Evolutionary conservation across 2,329 filamentous ascomycete species (phyloP).

Genomic region (Aspergillus vadensis): DNA sequence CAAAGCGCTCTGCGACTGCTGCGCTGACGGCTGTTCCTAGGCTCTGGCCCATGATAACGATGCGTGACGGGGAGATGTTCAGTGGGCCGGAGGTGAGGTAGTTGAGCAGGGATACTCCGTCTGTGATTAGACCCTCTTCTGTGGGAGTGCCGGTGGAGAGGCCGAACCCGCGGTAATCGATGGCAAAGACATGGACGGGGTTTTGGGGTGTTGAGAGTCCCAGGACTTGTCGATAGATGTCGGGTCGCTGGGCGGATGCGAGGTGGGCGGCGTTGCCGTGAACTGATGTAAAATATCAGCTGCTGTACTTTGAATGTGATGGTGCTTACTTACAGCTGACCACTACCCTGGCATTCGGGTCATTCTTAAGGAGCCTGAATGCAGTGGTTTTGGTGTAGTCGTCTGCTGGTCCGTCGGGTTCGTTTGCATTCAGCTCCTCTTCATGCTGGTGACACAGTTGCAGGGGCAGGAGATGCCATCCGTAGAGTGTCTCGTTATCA

Average conservation of each 20-base stretch:
- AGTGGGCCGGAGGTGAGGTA: constrained; percentile 62
- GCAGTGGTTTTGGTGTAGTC: constrained; percentile 53
- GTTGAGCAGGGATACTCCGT: constrained; percentile 72
- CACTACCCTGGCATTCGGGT: constrained; percentile 56
- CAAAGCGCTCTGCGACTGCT: constrained; percentile 72
- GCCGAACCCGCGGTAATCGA: constrained; percentile 90
- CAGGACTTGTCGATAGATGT: constrained; percentile 75
- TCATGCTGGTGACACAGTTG: constrained; percentile 75
- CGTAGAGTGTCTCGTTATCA: constrained; percentile 77
- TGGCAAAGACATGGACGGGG: constrained; percentile 73
- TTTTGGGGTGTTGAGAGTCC: constrained; percentile 65
- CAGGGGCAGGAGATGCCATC: constrained; percentile 87
- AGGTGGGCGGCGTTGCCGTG: constrained; percentile 79
- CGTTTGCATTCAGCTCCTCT: constrained; percentile 57
- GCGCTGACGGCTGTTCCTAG: constrained; percentile 83
- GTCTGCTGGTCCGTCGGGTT: constrained; percentile 53
- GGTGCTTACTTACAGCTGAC: constrained; percentile 52
- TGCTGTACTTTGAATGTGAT: not conserved
- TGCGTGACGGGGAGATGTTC: constrained; percentile 67
- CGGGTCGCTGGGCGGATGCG: constrained; percentile 73
- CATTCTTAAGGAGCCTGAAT: constrained; percentile 53
- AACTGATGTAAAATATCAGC: constrained; percentile 25
- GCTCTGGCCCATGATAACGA: constrained; percentile 82
- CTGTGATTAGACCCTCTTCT: constrained; percentile 77
- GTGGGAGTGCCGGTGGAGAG: constrained; percentile 76